Evolutionary conservation across 257 asterid species (phyloP), one percentile per base, ranked within the genome.

Genomic region (Eucommia ulmoides): DNA sequence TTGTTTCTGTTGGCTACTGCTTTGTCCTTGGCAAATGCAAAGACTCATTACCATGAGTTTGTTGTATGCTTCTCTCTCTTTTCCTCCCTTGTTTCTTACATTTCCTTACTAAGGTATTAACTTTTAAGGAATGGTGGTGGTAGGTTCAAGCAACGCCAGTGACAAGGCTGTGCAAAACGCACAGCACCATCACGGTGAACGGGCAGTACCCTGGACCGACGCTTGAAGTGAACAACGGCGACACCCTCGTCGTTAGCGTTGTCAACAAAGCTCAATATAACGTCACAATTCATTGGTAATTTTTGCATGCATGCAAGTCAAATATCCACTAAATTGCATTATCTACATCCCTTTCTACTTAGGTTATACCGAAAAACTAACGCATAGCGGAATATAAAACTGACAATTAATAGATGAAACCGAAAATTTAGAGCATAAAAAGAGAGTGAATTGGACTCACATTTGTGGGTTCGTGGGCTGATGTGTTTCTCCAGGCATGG

Each of bases 11-110:
- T 60, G 35, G 44, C 56, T 15, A 45, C 22, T 18, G 38, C 48
- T 22, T 18, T 52, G 20, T 50, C 58, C 18, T 47, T 52, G 25
- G 66, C 67, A 22, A 29, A 20, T 54, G 72, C 67, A 50, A 54
- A 60, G 35, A 53, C 51, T 55, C 72, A 60, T 52, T 17, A 66
- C 45, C 67, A 66, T 46, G 54, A 51, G 11, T 60, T 66, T 22
- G 60, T 60, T 18, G 72, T 66, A 60, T 8, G 67, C 45, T 21
- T 47, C n/a, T n/a, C n/a, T n/a, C n/a, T n/a, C n/a, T n/a, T 29
- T 29, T 29, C 38, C 38, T 29, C 38, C 12, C 38, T 29, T 29
- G 7, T 29, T n/a, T n/a, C n/a, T n/a, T n/a, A n/a, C n/a, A n/a
- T n/a, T n/a, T n/a, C n/a, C n/a, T n/a, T n/a, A n/a, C n/a, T n/a